phyloP scores from a whole-genome alignment of 768 basidiomycete species.

The Tylopilus vinaceipallidus region DNA sequence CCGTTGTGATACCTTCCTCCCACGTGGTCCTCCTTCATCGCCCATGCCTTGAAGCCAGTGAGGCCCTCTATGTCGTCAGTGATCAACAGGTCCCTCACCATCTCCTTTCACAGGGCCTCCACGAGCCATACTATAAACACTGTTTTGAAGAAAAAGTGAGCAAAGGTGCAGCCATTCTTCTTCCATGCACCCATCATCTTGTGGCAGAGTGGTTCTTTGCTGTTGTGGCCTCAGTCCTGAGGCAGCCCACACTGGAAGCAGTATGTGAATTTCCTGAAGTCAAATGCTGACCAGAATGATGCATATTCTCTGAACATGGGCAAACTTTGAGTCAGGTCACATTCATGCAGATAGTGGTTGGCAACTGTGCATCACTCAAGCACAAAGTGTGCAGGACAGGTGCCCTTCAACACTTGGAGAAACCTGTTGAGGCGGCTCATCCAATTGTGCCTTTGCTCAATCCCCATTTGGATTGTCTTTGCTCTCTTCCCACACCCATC shows the following conservation, averaged over 20 bases:
- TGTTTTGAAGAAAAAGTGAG: neutral
- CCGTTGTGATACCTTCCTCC: constrained; percentile 4
- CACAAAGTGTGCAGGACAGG: constrained; percentile 9
- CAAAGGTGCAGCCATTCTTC: neutral
- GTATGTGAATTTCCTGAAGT: neutral
- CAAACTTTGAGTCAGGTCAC: neutral
- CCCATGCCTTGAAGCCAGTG: constrained; percentile 1
- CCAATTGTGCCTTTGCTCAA: neutral
- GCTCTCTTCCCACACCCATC: neutral
- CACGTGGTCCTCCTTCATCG: neutral
- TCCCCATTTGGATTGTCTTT: neutral
- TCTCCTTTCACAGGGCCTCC: neutral
- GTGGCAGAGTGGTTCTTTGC: neutral
- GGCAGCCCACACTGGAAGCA: constrained; percentile 1
- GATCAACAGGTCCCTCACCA: neutral
- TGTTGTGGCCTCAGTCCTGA: neutral
- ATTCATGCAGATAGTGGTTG: neutral
- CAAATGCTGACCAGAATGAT: neutral
- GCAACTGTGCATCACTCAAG: neutral
- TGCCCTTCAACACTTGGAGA: constrained; percentile 1
- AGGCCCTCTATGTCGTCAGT: too few species aligned
- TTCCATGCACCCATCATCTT: accelerated
- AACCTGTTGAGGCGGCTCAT: neutral
- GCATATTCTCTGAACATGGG: neutral
- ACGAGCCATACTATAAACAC: neutral